These are phyloP conservation scores for Colletotrichum camelliae DNA, from an alignment of 2,329 filamentous ascomycete genomes.

Conservation along the genomic window DNA sequence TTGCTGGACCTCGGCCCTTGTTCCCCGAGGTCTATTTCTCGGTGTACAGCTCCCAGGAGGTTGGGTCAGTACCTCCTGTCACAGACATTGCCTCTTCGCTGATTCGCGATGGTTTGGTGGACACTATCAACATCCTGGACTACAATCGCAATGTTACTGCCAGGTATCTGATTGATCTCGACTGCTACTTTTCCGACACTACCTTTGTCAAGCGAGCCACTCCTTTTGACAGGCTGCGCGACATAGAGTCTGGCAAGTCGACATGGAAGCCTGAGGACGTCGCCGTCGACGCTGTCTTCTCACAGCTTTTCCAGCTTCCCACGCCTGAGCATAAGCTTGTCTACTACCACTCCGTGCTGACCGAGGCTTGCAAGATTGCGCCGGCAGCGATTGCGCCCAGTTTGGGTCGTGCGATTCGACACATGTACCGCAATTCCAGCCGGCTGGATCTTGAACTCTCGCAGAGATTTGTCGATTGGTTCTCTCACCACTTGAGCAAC, in stretches of 20 bases:
- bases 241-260: slow-evolving; percentile 66
- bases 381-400: slow-evolving; percentile 96
- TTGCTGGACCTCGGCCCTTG: slow-evolving; percentile 74
- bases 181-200: slow-evolving; percentile 88
- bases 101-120: slow-evolving; percentile 83
- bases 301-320: slow-evolving; percentile 89
- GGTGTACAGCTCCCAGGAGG: slow-evolving; percentile 85
- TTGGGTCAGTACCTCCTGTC: slow-evolving; percentile 84
- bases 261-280: slow-evolving; percentile 99
- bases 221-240: slow-evolving; percentile 86
- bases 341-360: slow-evolving; percentile 95
- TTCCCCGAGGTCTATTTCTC: slow-evolving; percentile 96
- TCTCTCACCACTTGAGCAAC: slow-evolving; percentile 96
- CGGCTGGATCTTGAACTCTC: slow-evolving; percentile 85
- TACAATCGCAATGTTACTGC: slow-evolving; percentile 90
- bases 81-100: slow-evolving; percentile 80
- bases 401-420: slow-evolving; percentile 90
- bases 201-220: slow-evolving; percentile 95
- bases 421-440: slow-evolving; percentile 82
- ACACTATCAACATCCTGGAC: slow-evolving; percentile 93
- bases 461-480: slow-evolving; percentile 95
- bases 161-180: slow-evolving; percentile 89
- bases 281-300: slow-evolving; percentile 96
- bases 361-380: slow-evolving; percentile 93
- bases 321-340: slow-evolving; percentile 90